Conservation (phyloP, 345 rosid genomes). For the Viola odorata region DNA sequence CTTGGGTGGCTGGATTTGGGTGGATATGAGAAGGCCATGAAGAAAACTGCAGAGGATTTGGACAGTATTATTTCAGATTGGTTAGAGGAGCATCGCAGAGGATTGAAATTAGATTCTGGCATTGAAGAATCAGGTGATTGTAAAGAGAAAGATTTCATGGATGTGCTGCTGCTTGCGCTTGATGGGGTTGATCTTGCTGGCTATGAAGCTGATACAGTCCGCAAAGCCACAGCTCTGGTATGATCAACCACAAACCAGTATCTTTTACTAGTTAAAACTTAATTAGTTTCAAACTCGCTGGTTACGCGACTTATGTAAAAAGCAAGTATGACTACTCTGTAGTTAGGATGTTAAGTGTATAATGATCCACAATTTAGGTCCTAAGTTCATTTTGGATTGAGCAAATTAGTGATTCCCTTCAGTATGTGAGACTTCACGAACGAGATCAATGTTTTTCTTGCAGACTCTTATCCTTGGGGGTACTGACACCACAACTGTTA, state of each 20-base stretch:
- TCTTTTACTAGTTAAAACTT: not conserved
- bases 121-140: no score
- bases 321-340: not conserved
- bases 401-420: not conserved
- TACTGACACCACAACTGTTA: constrained; percentile 13
- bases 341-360: not conserved
- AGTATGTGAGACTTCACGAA: not conserved
- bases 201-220: constrained; percentile 11
- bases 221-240: constrained; percentile 15
- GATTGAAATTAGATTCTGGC: no score
- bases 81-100: constrained; percentile 20
- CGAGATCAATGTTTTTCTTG: not conserved
- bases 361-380: not conserved
- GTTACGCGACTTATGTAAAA: no score
- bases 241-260: not conserved
- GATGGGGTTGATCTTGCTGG: not conserved
- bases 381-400: not conserved
- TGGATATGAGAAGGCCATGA: constrained; percentile 29
- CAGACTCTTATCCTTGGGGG: constrained; percentile 19
- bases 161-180: not conserved
- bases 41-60: constrained; percentile 15
- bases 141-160: constrained; percentile 9
- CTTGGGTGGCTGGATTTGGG: constrained; percentile 28
- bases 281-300: not conserved
- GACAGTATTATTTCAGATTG: constrained; percentile 8